These are phyloP conservation scores for Blastobotrys niveus DNA, from an alignment of 1,139 yeast species.

Conservation along the genomic window DNA sequence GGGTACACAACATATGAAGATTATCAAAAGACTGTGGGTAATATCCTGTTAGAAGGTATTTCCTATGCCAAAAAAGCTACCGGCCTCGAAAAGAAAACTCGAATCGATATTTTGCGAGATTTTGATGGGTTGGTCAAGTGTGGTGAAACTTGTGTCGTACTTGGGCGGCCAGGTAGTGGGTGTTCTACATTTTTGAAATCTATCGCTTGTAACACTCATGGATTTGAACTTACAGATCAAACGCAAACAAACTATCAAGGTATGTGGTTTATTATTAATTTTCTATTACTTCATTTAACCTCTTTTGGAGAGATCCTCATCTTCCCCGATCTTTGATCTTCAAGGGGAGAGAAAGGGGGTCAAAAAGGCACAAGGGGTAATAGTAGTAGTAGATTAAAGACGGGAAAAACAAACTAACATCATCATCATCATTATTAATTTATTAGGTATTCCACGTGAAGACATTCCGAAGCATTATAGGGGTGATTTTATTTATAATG, in stretches of 20 bases:
- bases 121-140: slow-evolving; percentile 66
- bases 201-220: slow-evolving; percentile 64
- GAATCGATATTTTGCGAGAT: slow-evolving; percentile 55
- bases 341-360: too few relatives aligned
- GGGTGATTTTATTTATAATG: slow-evolving; percentile 68
- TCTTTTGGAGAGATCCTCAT: not conserved
- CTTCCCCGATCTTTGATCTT: too few relatives aligned
- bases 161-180: slow-evolving; percentile 83
- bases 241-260: slow-evolving; percentile 38
- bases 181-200: slow-evolving; percentile 74
- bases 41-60: slow-evolving; percentile 36
- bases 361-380: too few relatives aligned
- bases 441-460: slow-evolving; percentile 28
- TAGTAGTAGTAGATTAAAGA: too few relatives aligned
- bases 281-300: too few relatives aligned
- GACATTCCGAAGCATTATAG: slow-evolving; percentile 50
- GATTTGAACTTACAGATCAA: slow-evolving; percentile 53
- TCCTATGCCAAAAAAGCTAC: slow-evolving; percentile 23
- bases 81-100: slow-evolving; percentile 25
- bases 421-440: too few relatives aligned
- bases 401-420: too few relatives aligned
- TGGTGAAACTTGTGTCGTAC: slow-evolving; percentile 69
- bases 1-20: slow-evolving; percentile 77
- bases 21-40: slow-evolving; percentile 67
- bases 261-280: too few relatives aligned